Conservation (phyloP, 495 filamentous ascomycete genomes). For the Elaphomyces granulatus region DNA sequence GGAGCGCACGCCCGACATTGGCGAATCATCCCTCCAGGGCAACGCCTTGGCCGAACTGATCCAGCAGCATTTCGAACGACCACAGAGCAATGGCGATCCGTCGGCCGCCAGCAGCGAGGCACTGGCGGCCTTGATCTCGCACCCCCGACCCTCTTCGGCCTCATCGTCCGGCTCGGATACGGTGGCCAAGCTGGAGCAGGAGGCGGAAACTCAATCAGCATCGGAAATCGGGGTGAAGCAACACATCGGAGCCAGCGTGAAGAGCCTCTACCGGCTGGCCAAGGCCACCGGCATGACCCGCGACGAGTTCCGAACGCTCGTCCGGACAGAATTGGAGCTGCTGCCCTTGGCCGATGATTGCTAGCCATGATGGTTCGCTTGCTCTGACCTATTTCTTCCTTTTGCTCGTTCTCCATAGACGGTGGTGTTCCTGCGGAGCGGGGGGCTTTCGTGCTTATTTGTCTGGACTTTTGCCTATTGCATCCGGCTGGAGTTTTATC, state of each 20-base stretch:
- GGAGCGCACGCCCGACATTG: slow-evolving; percentile 37
- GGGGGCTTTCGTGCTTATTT: too few species aligned
- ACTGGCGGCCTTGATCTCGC: slow-evolving; percentile 19
- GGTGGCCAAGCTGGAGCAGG: slow-evolving; percentile 52
- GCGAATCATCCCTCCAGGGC: slow-evolving; percentile 41
- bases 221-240: slow-evolving; percentile 74
- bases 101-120: slow-evolving; percentile 10
- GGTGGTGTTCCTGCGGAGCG: slow-evolving; percentile 27
- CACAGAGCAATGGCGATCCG: slow-evolving; percentile 17
- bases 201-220: slow-evolving; percentile 46
- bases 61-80: slow-evolving; percentile 15
- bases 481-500: too few species aligned
- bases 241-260: slow-evolving; percentile 76
- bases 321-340: slow-evolving; percentile 67
- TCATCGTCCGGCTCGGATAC: slow-evolving; percentile 43
- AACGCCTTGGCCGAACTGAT: slow-evolving; percentile 28
- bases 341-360: slow-evolving; percentile 63
- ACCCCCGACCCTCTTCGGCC: slow-evolving; percentile 33
- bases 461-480: too few species aligned
- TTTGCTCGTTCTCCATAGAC: slow-evolving; percentile 8
- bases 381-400: slow-evolving; percentile 13
- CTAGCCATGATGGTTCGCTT: slow-evolving; percentile 24
- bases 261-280: slow-evolving; percentile 75
- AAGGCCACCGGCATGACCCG: slow-evolving; percentile 66
- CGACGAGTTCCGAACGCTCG: slow-evolving; percentile 67